Percentiles rank a stretch among this genome's conserved stretches.
Evolutionary conservation across 768 basidiomycete genomes (phyloP).

Genomic region (Termitomyces sp.): DNA sequence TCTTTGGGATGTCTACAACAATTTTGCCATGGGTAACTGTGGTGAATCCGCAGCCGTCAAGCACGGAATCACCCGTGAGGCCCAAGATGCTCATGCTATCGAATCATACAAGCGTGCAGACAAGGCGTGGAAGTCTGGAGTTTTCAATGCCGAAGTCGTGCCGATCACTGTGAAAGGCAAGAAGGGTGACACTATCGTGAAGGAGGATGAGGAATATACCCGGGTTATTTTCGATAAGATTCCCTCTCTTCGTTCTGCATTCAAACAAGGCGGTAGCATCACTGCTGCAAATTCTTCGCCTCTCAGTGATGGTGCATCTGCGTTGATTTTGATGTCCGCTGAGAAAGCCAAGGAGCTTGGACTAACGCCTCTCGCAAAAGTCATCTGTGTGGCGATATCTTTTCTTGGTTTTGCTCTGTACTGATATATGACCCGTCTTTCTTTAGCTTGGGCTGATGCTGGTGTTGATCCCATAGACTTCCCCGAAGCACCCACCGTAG

Average conservation of each 20-base stretch:
- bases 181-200: constrained; percentile 86
- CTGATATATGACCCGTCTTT: constrained; percentile 10
- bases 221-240: constrained; percentile 94
- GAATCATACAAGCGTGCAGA: constrained; percentile 94
- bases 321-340: constrained; percentile 90
- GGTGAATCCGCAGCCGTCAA: constrained; percentile 84
- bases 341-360: constrained; percentile 90
- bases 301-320: constrained; percentile 94
- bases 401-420: constrained; percentile 4
- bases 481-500: constrained; percentile 90
- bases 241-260: constrained; percentile 80
- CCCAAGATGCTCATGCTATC: constrained; percentile 86
- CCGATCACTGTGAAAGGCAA: constrained; percentile 89
- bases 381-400: constrained; percentile 66
- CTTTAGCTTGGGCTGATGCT: constrained; percentile 88
- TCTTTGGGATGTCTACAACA: constrained; percentile 96
- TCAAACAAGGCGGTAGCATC: constrained; percentile 85
- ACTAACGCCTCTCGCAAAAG: constrained; percentile 87
- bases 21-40: constrained; percentile 98
- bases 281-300: constrained; percentile 96
- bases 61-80: constrained; percentile 76
- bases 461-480: constrained; percentile 97
- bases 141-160: constrained; percentile 82
- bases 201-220: constrained; percentile 98
- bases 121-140: constrained; percentile 82